Evolutionary conservation across 2,329 filamentous ascomycete species (phyloP).

Genomic region (Scedosporium boydii): DNA sequence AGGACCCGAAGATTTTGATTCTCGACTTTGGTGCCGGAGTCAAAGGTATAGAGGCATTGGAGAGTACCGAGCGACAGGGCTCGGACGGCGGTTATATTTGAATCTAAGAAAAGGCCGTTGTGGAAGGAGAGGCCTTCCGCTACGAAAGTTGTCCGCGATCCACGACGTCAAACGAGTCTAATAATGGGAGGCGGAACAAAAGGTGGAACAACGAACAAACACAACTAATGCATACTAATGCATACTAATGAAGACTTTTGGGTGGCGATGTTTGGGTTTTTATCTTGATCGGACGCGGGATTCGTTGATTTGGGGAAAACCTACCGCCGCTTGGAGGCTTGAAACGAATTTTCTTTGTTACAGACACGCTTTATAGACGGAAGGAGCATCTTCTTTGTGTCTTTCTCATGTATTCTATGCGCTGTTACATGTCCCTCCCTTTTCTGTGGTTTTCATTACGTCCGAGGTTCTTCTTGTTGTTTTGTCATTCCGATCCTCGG

Average conservation of each 20-base stretch:
- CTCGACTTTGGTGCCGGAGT: conserved; percentile 76
- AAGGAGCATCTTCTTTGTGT: neutral
- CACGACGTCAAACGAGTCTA: neutral
- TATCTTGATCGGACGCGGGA: neutral
- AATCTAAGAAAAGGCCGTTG: neutral
- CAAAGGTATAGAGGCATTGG: conserved; percentile 45
- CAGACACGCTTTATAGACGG: neutral
- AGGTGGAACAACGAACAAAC: neutral
- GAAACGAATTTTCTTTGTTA: neutral
- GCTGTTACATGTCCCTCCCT: neutral
- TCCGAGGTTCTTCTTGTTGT: too few species aligned
- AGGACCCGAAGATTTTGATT: conserved; percentile 84
- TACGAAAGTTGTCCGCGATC: neutral
- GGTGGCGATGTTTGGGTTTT: neutral
- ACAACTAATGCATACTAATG: neutral
- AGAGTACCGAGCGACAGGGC: conserved; percentile 25
- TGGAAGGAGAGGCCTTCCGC: neutral
- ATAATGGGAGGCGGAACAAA: neutral
- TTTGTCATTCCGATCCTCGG: too few species aligned
- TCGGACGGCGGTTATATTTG: neutral
- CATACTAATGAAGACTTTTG: neutral
- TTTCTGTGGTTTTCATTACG: too few species aligned
- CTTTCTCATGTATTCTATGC: neutral
- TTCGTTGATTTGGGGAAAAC: neutral
- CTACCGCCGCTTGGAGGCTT: neutral